Percentiles rank a stretch among this genome's conserved stretches.
Conservation (phyloP, 1,139 yeast species). For the Blastobotrys elegans region DNA sequence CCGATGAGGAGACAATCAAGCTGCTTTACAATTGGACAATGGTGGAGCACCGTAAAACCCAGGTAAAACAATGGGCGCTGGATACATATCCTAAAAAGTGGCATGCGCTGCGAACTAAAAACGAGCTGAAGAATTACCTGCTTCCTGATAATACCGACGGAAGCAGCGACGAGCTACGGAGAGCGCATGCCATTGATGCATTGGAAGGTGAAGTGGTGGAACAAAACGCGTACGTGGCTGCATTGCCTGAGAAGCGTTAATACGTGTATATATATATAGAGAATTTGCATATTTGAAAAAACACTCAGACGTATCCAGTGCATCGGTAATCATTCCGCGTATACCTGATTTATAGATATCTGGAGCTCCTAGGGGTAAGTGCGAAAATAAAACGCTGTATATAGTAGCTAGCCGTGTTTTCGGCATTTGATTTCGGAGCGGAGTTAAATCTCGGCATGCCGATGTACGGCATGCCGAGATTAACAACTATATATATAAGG, state of each 20-base stretch:
- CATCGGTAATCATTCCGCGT: no score
- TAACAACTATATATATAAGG: no score
- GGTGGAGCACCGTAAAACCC: constrained; percentile 43
- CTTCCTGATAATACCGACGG: constrained; percentile 28
- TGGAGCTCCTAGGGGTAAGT: no score
- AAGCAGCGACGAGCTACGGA: constrained; percentile 27
- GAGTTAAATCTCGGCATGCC: no score
- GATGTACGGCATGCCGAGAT: no score
- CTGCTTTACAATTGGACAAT: constrained; percentile 60
- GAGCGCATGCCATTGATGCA: constrained; percentile 16
- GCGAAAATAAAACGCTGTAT: no score
- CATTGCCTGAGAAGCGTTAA: constrained; percentile 5
- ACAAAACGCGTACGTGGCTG: constrained; percentile 8
- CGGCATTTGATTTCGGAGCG: no score
- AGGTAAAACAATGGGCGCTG: constrained; percentile 52
- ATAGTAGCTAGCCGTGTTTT: no score
- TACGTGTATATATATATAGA: background rate
- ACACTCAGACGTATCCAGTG: background rate
- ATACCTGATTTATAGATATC: no score
- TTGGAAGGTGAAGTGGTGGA: constrained; percentile 11
- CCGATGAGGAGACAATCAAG: constrained; percentile 49
- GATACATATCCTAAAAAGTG: constrained; percentile 43
- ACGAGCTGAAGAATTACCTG: constrained; percentile 36
- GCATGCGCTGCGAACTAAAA: constrained; percentile 40
- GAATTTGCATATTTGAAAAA: background rate